Evolutionary conservation across 2,329 filamentous ascomycete genomes (phyloP).

Genomic region (Calonectria pseudoturangicola): DNA sequence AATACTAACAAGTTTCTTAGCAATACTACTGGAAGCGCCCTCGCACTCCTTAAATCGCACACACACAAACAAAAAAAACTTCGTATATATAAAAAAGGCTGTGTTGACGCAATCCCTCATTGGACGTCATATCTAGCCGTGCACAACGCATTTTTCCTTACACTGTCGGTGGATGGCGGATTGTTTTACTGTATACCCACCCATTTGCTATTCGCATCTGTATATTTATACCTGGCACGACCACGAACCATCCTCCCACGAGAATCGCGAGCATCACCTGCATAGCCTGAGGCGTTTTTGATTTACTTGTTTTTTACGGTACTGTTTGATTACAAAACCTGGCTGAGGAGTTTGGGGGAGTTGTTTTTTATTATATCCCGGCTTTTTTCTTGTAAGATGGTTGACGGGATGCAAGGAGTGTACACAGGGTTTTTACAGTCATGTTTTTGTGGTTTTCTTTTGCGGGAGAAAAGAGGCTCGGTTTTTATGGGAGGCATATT

Average conservation of each 20-base stretch:
- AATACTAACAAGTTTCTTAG: conserved; percentile 61
- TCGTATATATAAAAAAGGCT: conserved; percentile 33
- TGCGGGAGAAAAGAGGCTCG: neutral
- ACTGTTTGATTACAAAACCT: conserved; percentile 26
- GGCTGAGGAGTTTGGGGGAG: conserved; percentile 46
- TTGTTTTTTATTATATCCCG: conserved; percentile 11
- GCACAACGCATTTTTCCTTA: neutral
- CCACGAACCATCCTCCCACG: conserved; percentile 39
- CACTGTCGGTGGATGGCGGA: conserved; percentile 39
- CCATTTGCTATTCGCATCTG: conserved; percentile 39
- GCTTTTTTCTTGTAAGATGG: neutral
- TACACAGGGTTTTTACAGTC: neutral
- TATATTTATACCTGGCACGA: conserved; percentile 30
- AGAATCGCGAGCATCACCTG: conserved; percentile 43
- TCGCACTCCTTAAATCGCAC: conserved; percentile 69
- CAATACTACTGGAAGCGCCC: conserved; percentile 84
- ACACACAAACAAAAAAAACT: conserved; percentile 34
- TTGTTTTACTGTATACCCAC: conserved; percentile 52
- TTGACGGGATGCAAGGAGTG: conserved; percentile 32
- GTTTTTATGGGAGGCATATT: neutral
- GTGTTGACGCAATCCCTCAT: neutral
- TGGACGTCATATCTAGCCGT: neutral
- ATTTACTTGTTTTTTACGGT: conserved; percentile 36
- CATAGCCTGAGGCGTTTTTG: conserved; percentile 54
- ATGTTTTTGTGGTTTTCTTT: neutral